Percentiles rank a stretch among this genome's conserved stretches.
Conservation (phyloP, 441 rosid genomes). For the Flueggea neowawraea region DNA sequence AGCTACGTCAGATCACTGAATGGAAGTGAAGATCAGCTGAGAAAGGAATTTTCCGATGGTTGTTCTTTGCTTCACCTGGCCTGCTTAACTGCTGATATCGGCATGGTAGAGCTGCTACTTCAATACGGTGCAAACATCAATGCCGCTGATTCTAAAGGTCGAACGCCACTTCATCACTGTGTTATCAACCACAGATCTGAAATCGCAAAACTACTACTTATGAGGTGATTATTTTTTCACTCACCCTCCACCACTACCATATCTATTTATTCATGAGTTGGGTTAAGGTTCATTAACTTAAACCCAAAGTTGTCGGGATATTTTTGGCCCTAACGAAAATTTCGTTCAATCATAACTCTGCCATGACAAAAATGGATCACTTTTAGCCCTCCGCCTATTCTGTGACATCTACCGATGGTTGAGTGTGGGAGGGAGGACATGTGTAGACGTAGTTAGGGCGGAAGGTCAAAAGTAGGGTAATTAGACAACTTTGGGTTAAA, state of each 20-base stretch:
- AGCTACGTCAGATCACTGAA: slow-evolving; percentile 31
- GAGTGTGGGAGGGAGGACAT: too few relatives aligned
- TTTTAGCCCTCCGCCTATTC: too few relatives aligned
- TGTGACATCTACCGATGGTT: too few relatives aligned
- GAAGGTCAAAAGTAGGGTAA: too few relatives aligned
- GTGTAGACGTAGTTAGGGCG: too few relatives aligned
- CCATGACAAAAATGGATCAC: too few relatives aligned
- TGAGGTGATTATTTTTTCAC: slow-evolving; percentile 46
- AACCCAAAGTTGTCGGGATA: too few relatives aligned
- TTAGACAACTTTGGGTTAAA: too few relatives aligned
- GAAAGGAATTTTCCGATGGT: slow-evolving; percentile 49
- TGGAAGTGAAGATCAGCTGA: slow-evolving; percentile 32
- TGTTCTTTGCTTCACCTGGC: slow-evolving; percentile 95
- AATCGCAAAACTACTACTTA: slow-evolving; percentile 74
- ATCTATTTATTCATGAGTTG: too few relatives aligned
- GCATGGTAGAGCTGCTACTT: slow-evolving; percentile 87
- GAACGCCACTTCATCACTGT: slow-evolving; percentile 75
- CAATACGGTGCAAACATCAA: slow-evolving; percentile 86
- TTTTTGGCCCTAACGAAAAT: too few relatives aligned
- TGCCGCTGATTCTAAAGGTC: slow-evolving; percentile 66
- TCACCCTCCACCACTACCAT: not conserved
- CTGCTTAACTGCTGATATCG: slow-evolving; percentile 77
- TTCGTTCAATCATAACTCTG: too few relatives aligned
- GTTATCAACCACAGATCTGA: slow-evolving; percentile 59
- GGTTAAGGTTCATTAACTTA: too few relatives aligned